Conservation (phyloP, 495 filamentous ascomycete genomes). For the Podospora pseudocomata region DNA sequence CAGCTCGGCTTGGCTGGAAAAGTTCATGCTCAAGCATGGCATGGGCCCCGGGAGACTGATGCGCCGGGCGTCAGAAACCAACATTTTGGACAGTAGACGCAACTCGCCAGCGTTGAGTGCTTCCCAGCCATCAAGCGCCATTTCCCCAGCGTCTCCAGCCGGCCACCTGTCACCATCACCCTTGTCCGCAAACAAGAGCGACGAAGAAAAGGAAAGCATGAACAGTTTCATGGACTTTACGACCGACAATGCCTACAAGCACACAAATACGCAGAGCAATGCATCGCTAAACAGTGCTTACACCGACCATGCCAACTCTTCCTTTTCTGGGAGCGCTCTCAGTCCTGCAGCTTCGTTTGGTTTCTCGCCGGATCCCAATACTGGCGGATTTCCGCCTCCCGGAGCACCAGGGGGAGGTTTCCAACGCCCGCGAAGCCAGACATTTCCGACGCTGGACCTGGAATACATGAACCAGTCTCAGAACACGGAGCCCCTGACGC, state of each 20-base stretch:
- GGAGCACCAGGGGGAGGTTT: conserved; percentile 47
- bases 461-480: conserved; percentile 65
- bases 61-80: conserved; percentile 68
- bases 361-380: conserved; percentile 71
- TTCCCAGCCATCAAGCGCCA: conserved; percentile 64
- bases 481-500: conserved; percentile 58
- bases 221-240: conserved; percentile 50
- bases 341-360: conserved; percentile 82
- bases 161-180: conserved; percentile 62
- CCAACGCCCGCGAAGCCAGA: conserved; percentile 84
- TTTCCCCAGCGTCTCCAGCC: conserved; percentile 70
- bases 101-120: conserved; percentile 51
- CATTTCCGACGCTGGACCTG: conserved; percentile 76
- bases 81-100: conserved; percentile 56
- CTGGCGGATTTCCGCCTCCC: conserved; percentile 58
- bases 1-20: conserved; percentile 81
- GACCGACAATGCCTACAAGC: conserved; percentile 49
- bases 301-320: conserved; percentile 61
- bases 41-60: conserved; percentile 59
- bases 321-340: conserved; percentile 69
- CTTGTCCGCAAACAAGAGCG: conserved; percentile 63
- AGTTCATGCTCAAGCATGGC: conserved; percentile 93
- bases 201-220: conserved; percentile 53
- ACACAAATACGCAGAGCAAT: conserved; percentile 53
- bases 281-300: conserved; percentile 54